These are phyloP conservation scores for Vitis labrusca DNA, from an alignment of 164 flowering plant species.

Conservation along the genomic window DNA sequence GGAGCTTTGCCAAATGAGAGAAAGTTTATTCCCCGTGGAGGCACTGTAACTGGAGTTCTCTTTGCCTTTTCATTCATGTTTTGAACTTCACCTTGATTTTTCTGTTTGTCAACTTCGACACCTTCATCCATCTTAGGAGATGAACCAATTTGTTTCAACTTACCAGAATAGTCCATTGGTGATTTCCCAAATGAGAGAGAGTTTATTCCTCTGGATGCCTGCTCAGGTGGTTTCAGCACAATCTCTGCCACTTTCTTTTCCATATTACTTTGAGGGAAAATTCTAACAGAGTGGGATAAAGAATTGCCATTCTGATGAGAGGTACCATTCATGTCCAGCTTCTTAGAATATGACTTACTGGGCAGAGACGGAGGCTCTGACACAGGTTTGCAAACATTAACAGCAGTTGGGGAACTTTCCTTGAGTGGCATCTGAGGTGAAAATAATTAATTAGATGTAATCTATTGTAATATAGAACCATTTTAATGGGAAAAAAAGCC, in stretches of 20 bases:
- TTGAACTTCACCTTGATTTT: constrained; percentile 9
- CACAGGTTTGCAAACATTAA: constrained; percentile 25
- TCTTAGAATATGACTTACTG: constrained; percentile 19
- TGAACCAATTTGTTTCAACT: constrained; percentile 14
- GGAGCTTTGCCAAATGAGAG: constrained; percentile 35
- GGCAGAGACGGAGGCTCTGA: constrained; percentile 17
- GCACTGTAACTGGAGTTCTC: constrained; percentile 14
- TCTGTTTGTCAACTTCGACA: constrained; percentile 9
- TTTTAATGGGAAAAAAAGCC: neutral
- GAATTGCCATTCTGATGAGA: constrained; percentile 10
- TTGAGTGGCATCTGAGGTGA: constrained; percentile 28
- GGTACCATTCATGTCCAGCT: constrained; percentile 9
- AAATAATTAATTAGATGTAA: neutral
- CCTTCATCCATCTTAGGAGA: constrained; percentile 15
- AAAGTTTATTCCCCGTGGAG: constrained; percentile 48
- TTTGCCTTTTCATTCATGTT: constrained; percentile 18
- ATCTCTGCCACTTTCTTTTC: constrained; percentile 20
- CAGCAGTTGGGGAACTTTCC: constrained; percentile 24
- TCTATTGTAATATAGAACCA: neutral
- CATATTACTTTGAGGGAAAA: constrained; percentile 13
- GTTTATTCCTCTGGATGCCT: constrained; percentile 55
- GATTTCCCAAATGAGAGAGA: constrained; percentile 36
- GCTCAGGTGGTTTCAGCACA: constrained; percentile 22
- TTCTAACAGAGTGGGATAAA: constrained; percentile 14
- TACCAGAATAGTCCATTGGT: constrained; percentile 13